Evolutionary conservation across 495 filamentous ascomycete genomes (phyloP).

Genomic region (Cercophora sp.): DNA sequence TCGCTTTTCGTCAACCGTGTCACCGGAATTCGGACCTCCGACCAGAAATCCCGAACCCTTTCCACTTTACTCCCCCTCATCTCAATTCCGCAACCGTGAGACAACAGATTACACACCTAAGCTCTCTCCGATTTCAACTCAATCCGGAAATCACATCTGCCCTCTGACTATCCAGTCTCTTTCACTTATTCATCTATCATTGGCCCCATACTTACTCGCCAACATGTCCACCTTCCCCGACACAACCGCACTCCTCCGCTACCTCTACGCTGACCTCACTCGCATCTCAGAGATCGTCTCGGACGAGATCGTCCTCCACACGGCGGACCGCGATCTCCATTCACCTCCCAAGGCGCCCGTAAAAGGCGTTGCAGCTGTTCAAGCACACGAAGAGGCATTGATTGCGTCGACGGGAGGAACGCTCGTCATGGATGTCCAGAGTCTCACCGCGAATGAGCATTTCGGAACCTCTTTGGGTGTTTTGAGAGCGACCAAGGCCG

Average conservation of each 20-base stretch:
- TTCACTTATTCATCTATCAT: no score
- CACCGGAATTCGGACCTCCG: no score
- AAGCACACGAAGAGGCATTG: constrained; percentile 24
- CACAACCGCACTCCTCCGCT: constrained; percentile 11
- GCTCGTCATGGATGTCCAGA: constrained; percentile 25
- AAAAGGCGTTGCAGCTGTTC: constrained; percentile 17
- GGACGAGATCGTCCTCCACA: constrained; percentile 20
- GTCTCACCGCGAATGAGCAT: constrained; percentile 9
- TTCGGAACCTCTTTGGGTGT: constrained; percentile 25
- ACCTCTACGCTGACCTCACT: constrained; percentile 23
- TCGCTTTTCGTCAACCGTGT: no score
- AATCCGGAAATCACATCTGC: no score
- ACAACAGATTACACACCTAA: no score
- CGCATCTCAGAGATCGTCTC: constrained; percentile 19
- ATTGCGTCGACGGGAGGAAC: constrained; percentile 17
- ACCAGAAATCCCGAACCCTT: no score
- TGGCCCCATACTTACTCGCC: no score
- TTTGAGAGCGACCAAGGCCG: constrained; percentile 6
- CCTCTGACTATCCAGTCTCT: no score
- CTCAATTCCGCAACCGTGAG: no score
- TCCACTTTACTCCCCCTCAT: no score
- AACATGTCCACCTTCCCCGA: no score
- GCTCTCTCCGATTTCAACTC: no score
- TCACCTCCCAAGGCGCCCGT: constrained; percentile 13
- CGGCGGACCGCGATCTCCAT: constrained; percentile 13